Conservation (phyloP, 2,329 filamentous ascomycete genomes). For the Colletotrichum sp. region DNA sequence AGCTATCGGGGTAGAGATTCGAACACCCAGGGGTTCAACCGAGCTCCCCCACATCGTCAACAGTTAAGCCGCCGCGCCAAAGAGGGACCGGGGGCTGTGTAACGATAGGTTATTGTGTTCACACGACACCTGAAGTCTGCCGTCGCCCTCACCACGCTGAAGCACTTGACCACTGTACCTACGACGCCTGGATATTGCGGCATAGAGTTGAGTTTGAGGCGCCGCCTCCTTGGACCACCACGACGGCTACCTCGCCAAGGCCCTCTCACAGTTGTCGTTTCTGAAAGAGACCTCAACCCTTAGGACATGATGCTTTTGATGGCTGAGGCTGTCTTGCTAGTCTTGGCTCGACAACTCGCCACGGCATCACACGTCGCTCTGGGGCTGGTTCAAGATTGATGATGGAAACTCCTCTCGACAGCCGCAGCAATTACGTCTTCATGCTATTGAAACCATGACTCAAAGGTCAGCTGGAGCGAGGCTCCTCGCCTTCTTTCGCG, state of each 20-base stretch:
- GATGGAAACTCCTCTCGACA: background rate
- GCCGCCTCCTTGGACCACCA: background rate
- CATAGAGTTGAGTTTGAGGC: background rate
- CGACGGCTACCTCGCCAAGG: background rate
- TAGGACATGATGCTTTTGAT: background rate
- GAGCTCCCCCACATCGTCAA: background rate
- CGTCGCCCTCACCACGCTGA: background rate
- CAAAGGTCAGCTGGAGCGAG: background rate
- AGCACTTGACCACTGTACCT: slow-evolving; percentile 1
- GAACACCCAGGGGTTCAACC: background rate
- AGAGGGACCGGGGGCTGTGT: slow-evolving; percentile 12
- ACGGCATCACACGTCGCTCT: background rate
- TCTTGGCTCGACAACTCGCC: slow-evolving; percentile 3
- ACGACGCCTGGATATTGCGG: slow-evolving; percentile 2
- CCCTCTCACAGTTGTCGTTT: background rate
- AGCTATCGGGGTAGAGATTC: background rate
- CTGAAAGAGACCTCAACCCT: background rate
- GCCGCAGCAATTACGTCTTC: slow-evolving; percentile 4
- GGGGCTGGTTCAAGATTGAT: background rate
- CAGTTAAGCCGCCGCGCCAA: background rate
- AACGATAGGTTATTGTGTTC: background rate
- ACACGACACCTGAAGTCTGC: background rate
- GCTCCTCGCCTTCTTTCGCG: background rate
- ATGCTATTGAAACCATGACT: background rate
- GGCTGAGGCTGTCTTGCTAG: background rate